Evolutionary conservation across 169 alveolate species (phyloP), one percentile per base, ranked within the genome.

Genomic region (Cryptosporidium sp.): DNA sequence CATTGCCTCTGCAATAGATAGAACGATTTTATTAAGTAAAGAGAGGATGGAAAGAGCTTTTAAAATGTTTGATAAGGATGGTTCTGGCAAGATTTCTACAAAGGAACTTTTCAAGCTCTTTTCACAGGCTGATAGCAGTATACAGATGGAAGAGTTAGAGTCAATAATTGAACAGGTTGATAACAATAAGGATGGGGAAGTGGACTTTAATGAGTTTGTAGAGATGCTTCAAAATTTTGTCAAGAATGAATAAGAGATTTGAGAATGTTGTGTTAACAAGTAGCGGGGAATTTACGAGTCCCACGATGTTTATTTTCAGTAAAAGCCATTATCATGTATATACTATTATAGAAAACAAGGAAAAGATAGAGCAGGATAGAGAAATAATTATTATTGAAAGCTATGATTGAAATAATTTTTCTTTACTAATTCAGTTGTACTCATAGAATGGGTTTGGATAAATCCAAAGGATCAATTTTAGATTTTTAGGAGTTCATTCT

Each of bases 21-120:
- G 97, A 39, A 84, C 94, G 58, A 93, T 93, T 51, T 87, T 97
- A 43, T 85, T 96, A 43, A 94, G 97, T 31, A 92, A 96, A 84
- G 97, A 97, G 71, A 94, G 97, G 48, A 92, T 98, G 85, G 97
- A 97, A 86, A 89, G 93, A 48, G 99, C 99, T 26, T 98, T 98
- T 92, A 94, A 93, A 43, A 92, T 97, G 94, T 97, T 98, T 91
- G 99, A 98, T 91, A 91, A 93, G 51, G 99, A 98, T 87, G 96
- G 96, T n/a, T 96, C 97, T 84, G 99, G 99, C 0, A 93, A 94
- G 31, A 96, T 98, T 12, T 95, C 98, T 9, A 93, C 97, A 14
- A 94, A 94, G 45, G 99, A 98, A 85, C 71, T 98, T 39, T 95
- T 97, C 61, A 96, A 93, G 33, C 84, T 96, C 62, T 93, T 95